phyloP scores from a whole-genome alignment of 176 grass and related monocot genomes.

The Pontederia crassipes region DNA sequence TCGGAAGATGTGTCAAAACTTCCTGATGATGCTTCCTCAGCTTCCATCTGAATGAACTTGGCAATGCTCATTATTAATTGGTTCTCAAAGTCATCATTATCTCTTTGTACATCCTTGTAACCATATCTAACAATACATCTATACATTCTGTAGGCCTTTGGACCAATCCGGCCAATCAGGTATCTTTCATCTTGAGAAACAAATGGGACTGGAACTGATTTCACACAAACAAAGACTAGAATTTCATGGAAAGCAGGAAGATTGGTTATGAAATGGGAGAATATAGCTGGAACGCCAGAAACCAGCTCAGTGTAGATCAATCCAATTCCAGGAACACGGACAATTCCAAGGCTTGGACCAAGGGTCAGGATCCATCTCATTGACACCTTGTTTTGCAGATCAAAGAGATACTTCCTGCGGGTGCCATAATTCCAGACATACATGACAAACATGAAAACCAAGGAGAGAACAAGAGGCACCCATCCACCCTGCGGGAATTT shows the following conservation, averaged over 20 bases:
- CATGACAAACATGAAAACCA: constrained; percentile 86
- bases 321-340: constrained; percentile 91
- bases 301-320: constrained; percentile 94
- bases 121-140: constrained; percentile 87
- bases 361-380: constrained; percentile 86
- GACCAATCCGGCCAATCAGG: constrained; percentile 83
- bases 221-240: constrained; percentile 84
- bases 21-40: constrained; percentile 47
- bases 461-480: constrained; percentile 71
- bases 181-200: constrained; percentile 67
- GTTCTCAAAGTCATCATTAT: constrained; percentile 90
- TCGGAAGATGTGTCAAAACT: constrained; percentile 67
- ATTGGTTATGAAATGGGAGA: constrained; percentile 90
- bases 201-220: constrained; percentile 80
- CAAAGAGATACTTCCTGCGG: constrained; percentile 63
- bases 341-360: constrained; percentile 86
- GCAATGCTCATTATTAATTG: constrained; percentile 86
- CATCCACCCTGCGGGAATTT: constrained; percentile 95
- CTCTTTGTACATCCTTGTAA: constrained; percentile 85
- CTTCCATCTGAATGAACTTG: constrained; percentile 96
- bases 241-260: constrained; percentile 97
- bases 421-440: constrained; percentile 90
- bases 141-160: constrained; percentile 76
- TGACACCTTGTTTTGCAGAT: constrained; percentile 95
- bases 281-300: constrained; percentile 82